These are phyloP conservation scores for Xylaria sp. DNA, from an alignment of 495 filamentous ascomycete species.

Conservation along the genomic window DNA sequence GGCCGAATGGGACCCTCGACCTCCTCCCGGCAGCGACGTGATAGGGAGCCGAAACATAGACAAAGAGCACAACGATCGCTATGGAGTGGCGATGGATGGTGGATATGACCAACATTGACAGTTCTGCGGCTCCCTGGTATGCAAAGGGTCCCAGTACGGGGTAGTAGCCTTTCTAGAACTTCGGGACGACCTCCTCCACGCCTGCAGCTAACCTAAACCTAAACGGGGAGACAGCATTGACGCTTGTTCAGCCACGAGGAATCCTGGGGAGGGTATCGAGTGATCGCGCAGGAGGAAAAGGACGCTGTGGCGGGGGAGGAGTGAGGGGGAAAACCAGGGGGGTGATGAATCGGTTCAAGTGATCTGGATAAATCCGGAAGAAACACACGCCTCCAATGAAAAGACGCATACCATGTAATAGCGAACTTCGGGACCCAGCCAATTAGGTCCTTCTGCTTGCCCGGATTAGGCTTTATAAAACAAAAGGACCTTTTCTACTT, in stretches of 20 bases:
- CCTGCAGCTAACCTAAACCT: slow-evolving; percentile 12
- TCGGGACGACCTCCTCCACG: slow-evolving; percentile 28
- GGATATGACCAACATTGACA: slow-evolving; percentile 1
- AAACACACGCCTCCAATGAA: slow-evolving; percentile 26
- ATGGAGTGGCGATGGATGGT: neutral
- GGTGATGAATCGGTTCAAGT: slow-evolving; percentile 13
- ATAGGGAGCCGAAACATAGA: slow-evolving; percentile 1
- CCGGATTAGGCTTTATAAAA: slow-evolving; percentile 7
- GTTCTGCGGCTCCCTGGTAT: slow-evolving; percentile 13
- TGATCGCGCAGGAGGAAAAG: neutral
- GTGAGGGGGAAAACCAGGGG: slow-evolving; percentile 5
- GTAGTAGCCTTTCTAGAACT: slow-evolving; percentile 24
- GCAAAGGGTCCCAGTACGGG: neutral
- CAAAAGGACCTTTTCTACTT: neutral
- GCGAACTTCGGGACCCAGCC: neutral
- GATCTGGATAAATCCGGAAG: slow-evolving; percentile 30
- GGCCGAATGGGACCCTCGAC: neutral
- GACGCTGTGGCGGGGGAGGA: slow-evolving; percentile 4
- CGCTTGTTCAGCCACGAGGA: slow-evolving; percentile 11
- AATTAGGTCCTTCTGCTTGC: neutral
- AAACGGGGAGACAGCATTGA: slow-evolving; percentile 3
- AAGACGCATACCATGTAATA: neutral
- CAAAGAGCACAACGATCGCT: neutral
- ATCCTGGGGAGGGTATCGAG: neutral
- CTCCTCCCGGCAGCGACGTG: slow-evolving; percentile 19